phyloP scores from a whole-genome alignment of 2,329 filamentous ascomycete genomes.

The Phyllosticta capitalensis region DNA sequence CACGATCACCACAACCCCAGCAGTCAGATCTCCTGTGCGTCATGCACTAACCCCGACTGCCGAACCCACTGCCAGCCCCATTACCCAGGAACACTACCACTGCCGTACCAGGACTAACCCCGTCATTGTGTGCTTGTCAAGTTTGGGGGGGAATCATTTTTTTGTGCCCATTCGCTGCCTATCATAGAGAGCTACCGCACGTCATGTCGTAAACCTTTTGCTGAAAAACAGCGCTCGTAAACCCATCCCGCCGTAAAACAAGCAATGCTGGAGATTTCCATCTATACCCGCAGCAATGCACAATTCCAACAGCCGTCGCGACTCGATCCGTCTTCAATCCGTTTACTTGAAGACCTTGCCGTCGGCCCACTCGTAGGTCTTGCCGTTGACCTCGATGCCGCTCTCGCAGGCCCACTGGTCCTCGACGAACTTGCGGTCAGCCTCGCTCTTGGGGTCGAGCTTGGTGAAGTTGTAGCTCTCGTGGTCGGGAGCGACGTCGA shows the following conservation, averaged over 20 bases:
- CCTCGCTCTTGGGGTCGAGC: constrained; percentile 79
- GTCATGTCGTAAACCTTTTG: constrained; percentile 9
- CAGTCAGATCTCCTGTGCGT: constrained; percentile 8
- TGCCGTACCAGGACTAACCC: not conserved
- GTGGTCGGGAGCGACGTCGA: constrained; percentile 93
- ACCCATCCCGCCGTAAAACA: constrained; percentile 8
- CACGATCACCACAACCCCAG: not conserved
- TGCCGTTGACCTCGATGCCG: constrained; percentile 68
- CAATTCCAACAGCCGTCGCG: not conserved
- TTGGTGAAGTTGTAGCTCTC: constrained; percentile 96
- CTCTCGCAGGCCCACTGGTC: constrained; percentile 90
- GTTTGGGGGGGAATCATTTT: constrained; percentile 4
- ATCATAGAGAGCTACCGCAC: constrained; percentile 7
- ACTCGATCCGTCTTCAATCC: not conserved
- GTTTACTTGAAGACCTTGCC: constrained; percentile 99
- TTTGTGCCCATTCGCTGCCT: not conserved
- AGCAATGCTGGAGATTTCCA: not conserved
- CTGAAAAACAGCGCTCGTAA: constrained; percentile 5
- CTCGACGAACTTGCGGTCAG: constrained; percentile 79
- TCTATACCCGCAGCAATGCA: constrained; percentile 9
- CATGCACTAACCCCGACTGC: constrained; percentile 4
- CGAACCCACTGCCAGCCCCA: not conserved
- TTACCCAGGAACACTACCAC: constrained; percentile 1
- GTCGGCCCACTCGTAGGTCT: constrained; percentile 78
- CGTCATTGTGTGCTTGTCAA: not conserved